Evolutionary conservation across 1,284 basidiomycete species (phyloP), one percentile per base, ranked within the genome.

Genomic region (Naganishia sp.): DNA sequence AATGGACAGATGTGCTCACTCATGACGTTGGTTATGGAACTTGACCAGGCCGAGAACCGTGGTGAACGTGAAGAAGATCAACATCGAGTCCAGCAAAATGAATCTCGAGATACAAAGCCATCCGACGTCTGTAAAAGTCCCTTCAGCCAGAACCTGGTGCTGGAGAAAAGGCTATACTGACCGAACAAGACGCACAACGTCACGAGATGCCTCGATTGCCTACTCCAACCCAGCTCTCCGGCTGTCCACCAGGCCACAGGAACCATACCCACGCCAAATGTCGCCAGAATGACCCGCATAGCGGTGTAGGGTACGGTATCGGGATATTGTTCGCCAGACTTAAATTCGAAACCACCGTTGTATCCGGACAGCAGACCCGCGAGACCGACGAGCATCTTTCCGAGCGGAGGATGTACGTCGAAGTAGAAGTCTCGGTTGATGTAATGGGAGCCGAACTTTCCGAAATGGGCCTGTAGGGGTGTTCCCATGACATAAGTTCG

Each of bases 341-440:
- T 93, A 83, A 97, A 99, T 68, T 97, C 95, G 74, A 92, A 99
- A 28, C 83, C 79, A 21, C 95, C 95, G 71, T 94, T 85, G 78
- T 97, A 99, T 53, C 96, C 95, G 5, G 92, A 85, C 68, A 99
- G 80, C 62, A 94, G 83, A 25, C 96, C 95, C 2, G 89, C 92
- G 21, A 99, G 84, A 6, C 93, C 95, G 63, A 99, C 95, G 65
- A 99, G 85, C 93, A 99, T 98, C 83, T 99, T 99, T 25, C 96
- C 95, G 42, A 99, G 85, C 0, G 95, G 95, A 2, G 95, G 95
- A 76, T 99, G 95, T n/a, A 96, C 94, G 76, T 81, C 80, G 67
- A 81, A 81, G 72, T 81, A 81, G 68, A 80, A 81, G 68, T 81
- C 80, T 60, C 83, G 81, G 73, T 84, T 84, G 73, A 85, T 80